These are phyloP conservation scores for Picea abies DNA, from an alignment of 83 land plant species.

Conservation along the genomic window DNA sequence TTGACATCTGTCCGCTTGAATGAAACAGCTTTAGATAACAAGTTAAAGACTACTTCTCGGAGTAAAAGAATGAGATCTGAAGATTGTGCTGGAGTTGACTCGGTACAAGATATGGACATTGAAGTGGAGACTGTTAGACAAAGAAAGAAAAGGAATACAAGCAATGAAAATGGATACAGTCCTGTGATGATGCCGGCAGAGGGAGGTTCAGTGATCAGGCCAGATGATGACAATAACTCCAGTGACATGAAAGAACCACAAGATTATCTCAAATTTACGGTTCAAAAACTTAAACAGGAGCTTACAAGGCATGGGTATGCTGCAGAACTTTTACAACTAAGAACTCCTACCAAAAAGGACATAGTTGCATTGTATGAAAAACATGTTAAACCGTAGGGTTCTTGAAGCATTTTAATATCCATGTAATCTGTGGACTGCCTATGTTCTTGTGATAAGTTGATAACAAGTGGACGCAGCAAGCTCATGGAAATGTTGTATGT, in stretches of 20 bases:
- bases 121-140: slow-evolving; percentile 35
- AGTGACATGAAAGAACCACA: slow-evolving; percentile 35
- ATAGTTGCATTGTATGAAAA: slow-evolving; percentile 72
- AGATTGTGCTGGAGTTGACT: slow-evolving; percentile 54
- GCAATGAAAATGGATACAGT: slow-evolving; percentile 27
- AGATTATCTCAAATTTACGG: slow-evolving; percentile 79
- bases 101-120: slow-evolving; percentile 64
- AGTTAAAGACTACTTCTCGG: slow-evolving; percentile 59
- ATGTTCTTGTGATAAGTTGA: not conserved
- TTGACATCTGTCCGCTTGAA: slow-evolving; percentile 63
- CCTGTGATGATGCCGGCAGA: slow-evolving; percentile 56
- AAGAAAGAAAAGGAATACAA: slow-evolving; percentile 54
- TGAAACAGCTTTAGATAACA: slow-evolving; percentile 78
- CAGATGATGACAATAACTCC: slow-evolving; percentile 38
- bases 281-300: slow-evolving; percentile 76
- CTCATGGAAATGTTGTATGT: not conserved
- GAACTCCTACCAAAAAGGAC: slow-evolving; percentile 73
- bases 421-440: not conserved
- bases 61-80: slow-evolving; percentile 68
- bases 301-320: slow-evolving; percentile 84
- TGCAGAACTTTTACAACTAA: slow-evolving; percentile 60
- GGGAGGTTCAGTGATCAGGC: slow-evolving; percentile 54
- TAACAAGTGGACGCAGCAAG: not conserved
- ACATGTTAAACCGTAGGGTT: slow-evolving; percentile 38
- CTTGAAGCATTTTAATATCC: not conserved